A percentile compares a stretch with the other conserved stretches of the same genome.
These are phyloP conservation scores for Globisporangium solare DNA, from an alignment of 352 stramenopile genomes.

Conservation along the genomic window DNA sequence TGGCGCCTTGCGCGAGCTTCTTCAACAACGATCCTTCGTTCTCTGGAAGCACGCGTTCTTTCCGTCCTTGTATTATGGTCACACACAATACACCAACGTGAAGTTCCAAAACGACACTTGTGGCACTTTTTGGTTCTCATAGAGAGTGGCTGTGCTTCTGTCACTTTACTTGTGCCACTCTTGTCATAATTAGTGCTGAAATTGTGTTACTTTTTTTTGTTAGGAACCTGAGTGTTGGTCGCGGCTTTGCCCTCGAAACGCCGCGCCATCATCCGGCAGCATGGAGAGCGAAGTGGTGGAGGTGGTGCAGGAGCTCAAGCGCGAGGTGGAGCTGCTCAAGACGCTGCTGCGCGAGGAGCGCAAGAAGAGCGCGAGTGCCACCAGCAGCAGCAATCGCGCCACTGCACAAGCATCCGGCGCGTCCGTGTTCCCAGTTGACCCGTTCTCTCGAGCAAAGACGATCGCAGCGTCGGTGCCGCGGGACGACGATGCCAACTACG, in stretches of 20 bases:
- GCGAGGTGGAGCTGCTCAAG: conserved; percentile 47
- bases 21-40: not conserved
- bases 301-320: conserved; percentile 46
- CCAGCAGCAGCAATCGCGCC: not conserved
- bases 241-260: not conserved
- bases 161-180: no score
- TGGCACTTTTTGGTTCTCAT: no score
- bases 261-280: not conserved
- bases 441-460: not conserved
- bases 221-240: conserved; percentile 5
- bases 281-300: conserved; percentile 15
- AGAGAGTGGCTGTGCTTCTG: no score
- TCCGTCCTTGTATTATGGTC: not conserved
- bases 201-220: not conserved
- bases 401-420: not conserved
- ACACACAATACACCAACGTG: not conserved
- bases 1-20: not conserved
- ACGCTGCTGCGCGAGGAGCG: conserved; percentile 39
- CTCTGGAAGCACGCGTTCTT: not conserved
- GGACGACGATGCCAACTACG: not conserved
- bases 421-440: not conserved
- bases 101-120: no score
- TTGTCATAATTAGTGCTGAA: no score
- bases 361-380: conserved; percentile 18
- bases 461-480: not conserved